Base-by-base conservation (phyloP, 2,329 filamentous ascomycete genomes). In the Plenodomus tracheiphilus region DNA sequence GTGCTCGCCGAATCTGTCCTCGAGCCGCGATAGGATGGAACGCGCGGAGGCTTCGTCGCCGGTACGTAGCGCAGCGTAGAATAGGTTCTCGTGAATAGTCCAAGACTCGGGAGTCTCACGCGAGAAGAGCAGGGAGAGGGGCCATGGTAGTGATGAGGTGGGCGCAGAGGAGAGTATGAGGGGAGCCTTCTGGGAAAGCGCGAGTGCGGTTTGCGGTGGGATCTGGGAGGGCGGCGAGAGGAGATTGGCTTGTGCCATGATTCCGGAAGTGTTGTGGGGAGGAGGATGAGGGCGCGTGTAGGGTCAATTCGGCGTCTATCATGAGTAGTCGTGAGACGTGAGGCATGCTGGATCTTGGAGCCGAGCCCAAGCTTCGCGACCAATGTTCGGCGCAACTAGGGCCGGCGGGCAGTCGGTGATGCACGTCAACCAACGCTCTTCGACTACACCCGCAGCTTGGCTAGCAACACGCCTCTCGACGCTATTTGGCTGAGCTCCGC, bases 31-130 rank as follows among this genome's bases (percentile, higher is more conserved):
- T 32, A 97, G 80, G 67, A 89, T 89, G 61, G 85, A 72, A 57
- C 85, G 84, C 19, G 94, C 94, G 19, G 89, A 84, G 56, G 84
- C 77, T 62, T 95, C 87, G 71, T 97, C 89, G 45, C 89, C 88
- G 0, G 89, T 91, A 42, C 89, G 87, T 32, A 99, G 81, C 65
- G 89, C 94, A 22, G 91, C 85, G 28, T 94, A 77, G 59, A 97
- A 78, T 16, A 97, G 81, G 68, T 96, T 94, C 75, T 97, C 93
- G 73, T 94, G 89, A 37, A 84, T 84, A 15, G 82, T 82, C 91
- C 93, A 97, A 66, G 89, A 80, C 58, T 96, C 91, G 46, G 88
- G 80, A 0, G 85, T 86, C 70, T 97, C 92, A 22, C 73, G 69
- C 35, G 75, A 74, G 49, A 75, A 69, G 59, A 83, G 72, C 43